A percentile compares a stretch with the other conserved stretches of the same genome.
Evolutionary conservation across 176 grass and related monocot species (phyloP).

Genomic region (Cenchrus fungigraminus): DNA sequence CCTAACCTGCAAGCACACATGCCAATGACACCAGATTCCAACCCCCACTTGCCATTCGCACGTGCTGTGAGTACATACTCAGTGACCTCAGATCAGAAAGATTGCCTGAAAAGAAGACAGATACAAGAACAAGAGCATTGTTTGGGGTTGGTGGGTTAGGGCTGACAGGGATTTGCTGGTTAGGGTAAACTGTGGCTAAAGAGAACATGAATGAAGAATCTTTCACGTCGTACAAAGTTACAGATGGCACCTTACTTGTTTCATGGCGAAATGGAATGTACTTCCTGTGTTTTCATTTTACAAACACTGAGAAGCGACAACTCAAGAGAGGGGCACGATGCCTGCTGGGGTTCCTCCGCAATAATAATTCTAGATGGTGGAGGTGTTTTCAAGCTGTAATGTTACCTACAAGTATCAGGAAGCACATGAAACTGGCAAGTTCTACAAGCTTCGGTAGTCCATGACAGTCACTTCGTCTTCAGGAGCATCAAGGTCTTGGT

Average conservation of each 20-base stretch:
- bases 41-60: conserved; percentile 34
- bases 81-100: no score
- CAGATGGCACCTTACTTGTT: not conserved
- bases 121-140: not conserved
- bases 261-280: not conserved
- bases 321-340: not conserved
- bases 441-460: conserved; percentile 97
- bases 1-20: not conserved
- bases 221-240: not conserved
- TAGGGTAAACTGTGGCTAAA: not conserved
- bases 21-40: not conserved
- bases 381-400: not conserved
- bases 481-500: conserved; percentile 73
- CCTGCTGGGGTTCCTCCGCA: not conserved
- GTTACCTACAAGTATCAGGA: conserved; percentile 27
- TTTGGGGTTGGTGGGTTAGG: not conserved
- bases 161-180: not conserved
- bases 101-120: not conserved
- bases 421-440: not conserved
- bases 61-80: not conserved
- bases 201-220: not conserved
- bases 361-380: not conserved
- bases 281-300: conserved; percentile 37
- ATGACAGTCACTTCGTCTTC: conserved; percentile 98
- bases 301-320: conserved; percentile 8